Percentiles rank a stretch among this genome's conserved stretches.
These are phyloP conservation scores for Fagopyrum tataricum DNA, from an alignment of 148 eudicot species.

Conservation along the genomic window DNA sequence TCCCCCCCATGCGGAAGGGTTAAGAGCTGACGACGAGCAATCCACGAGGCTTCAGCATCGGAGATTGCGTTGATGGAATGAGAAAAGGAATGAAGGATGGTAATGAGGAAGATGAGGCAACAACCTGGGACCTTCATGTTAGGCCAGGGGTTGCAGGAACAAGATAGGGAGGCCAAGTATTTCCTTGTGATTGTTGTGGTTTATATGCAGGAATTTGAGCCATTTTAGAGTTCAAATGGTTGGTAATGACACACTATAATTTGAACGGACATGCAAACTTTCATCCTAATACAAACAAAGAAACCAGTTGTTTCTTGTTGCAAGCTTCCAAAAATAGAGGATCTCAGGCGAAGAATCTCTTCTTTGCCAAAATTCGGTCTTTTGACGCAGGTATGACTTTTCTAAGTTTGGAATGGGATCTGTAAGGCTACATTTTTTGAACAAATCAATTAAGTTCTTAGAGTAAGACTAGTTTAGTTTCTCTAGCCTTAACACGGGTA, in stretches of 20 bases:
- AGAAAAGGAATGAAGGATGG: not conserved
- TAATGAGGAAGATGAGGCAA: not conserved
- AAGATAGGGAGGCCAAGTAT: not conserved
- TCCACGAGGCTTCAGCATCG: constrained; percentile 3
- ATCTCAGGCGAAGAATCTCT: not conserved
- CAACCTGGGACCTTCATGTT: constrained; percentile 5
- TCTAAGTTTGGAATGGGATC: not conserved
- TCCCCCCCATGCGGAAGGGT: not conserved
- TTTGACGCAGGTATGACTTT: not conserved
- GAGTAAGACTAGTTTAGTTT: no score
- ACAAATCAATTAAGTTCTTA: no score
- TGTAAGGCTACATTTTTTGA: no score
- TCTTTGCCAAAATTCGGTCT: not conserved
- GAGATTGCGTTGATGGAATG: not conserved
- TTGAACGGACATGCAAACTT: not conserved
- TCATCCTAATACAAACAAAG: not conserved
- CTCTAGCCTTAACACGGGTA: no score
- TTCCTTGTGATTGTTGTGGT: not conserved
- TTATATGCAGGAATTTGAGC: no score
- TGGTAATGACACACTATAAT: not conserved
- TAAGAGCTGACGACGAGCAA: constrained; percentile 1
- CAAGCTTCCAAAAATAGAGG: not conserved
- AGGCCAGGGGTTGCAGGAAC: constrained; percentile 5
- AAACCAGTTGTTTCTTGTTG: not conserved
- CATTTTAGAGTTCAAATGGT: not conserved